These are phyloP conservation scores for Leishmania tarentolae DNA, from an alignment of 208 protist genomes.

Conservation along the genomic window DNA sequence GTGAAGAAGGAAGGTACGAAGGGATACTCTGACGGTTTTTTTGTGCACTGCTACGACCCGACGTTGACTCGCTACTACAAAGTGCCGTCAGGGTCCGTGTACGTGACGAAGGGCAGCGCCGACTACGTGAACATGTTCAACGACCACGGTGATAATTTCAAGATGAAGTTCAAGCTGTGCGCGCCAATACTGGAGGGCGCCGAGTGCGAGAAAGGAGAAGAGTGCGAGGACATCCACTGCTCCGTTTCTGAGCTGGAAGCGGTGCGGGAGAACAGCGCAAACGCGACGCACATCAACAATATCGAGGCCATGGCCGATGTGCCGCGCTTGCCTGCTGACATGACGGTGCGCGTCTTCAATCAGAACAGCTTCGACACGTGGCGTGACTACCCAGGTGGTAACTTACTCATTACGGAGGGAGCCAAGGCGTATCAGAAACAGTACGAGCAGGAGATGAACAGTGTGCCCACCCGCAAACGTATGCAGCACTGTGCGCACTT, in stretches of 20 bases:
- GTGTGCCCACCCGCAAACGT: constrained; percentile 60
- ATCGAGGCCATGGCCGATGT: constrained; percentile 44
- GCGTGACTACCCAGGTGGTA: constrained; percentile 66
- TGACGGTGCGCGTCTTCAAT: constrained; percentile 82
- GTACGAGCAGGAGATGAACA: constrained; percentile 54
- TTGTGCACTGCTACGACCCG: constrained; percentile 74
- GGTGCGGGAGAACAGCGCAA: constrained; percentile 40
- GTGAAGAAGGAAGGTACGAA: constrained; percentile 28
- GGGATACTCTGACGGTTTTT: constrained; percentile 60
- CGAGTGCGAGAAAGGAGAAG: constrained; percentile 28
- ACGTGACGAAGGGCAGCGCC: constrained; percentile 57
- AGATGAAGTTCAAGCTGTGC: constrained; percentile 78
- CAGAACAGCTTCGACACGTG: constrained; percentile 76
- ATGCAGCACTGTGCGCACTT: constrained; percentile 93
- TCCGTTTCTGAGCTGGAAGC: constrained; percentile 42
- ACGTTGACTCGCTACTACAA: constrained; percentile 73
- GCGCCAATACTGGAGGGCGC: constrained; percentile 16
- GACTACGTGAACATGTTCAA: constrained; percentile 84
- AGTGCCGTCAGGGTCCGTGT: constrained; percentile 68
- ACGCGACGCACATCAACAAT: constrained; percentile 73
- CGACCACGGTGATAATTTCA: constrained; percentile 86
- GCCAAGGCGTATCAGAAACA: constrained; percentile 61
- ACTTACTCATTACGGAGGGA: constrained; percentile 75
- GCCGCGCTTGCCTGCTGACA: constrained; percentile 55
- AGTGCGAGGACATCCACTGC: constrained; percentile 67